phyloP scores from a whole-genome alignment of 2,329 filamentous ascomycete species.

The Penicillium psychrosexuale region DNA sequence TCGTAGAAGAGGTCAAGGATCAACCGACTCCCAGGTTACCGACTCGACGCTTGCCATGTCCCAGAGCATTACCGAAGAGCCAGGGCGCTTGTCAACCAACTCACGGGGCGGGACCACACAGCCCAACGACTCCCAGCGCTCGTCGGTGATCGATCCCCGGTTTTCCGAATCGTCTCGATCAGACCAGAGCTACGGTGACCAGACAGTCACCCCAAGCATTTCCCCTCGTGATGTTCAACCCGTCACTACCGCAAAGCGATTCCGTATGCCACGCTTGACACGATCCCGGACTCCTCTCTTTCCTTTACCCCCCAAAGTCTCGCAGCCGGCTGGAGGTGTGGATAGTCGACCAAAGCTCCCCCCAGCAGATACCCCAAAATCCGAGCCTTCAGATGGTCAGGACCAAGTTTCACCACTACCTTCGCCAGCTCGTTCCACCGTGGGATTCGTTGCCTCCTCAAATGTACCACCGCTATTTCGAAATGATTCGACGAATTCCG shows the following conservation, averaged over 20 bases:
- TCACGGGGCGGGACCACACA: slow-evolving; percentile 54
- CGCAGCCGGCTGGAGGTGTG: slow-evolving; percentile 9
- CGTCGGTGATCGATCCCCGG: slow-evolving; percentile 62
- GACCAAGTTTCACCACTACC: slow-evolving; percentile 42
- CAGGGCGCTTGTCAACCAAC: slow-evolving; percentile 49
- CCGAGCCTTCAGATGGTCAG: slow-evolving; percentile 27
- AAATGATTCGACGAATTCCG: slow-evolving; percentile 61
- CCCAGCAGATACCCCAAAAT: slow-evolving; percentile 22
- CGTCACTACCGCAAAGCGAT: slow-evolving; percentile 67
- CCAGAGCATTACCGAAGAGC: slow-evolving; percentile 62
- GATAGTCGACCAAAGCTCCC: slow-evolving; percentile 20
- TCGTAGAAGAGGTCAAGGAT: slow-evolving; percentile 25
- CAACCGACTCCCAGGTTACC: slow-evolving; percentile 28
- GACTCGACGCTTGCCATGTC: slow-evolving; percentile 34
- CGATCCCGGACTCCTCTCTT: slow-evolving; percentile 77
- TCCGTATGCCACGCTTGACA: slow-evolving; percentile 73
- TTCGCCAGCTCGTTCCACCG: slow-evolving; percentile 53
- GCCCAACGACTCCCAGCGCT: slow-evolving; percentile 59
- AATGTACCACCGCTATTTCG: slow-evolving; percentile 51
- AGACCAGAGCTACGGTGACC: slow-evolving; percentile 74
- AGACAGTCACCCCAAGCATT: slow-evolving; percentile 54
- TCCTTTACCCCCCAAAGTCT: slow-evolving; percentile 73
- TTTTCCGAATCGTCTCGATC: slow-evolving; percentile 86
- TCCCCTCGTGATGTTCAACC: slow-evolving; percentile 60
- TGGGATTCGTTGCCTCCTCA: slow-evolving; percentile 49